Conservation (phyloP, 2,329 filamentous ascomycete species). For the Boeremia lycopersici region DNA sequence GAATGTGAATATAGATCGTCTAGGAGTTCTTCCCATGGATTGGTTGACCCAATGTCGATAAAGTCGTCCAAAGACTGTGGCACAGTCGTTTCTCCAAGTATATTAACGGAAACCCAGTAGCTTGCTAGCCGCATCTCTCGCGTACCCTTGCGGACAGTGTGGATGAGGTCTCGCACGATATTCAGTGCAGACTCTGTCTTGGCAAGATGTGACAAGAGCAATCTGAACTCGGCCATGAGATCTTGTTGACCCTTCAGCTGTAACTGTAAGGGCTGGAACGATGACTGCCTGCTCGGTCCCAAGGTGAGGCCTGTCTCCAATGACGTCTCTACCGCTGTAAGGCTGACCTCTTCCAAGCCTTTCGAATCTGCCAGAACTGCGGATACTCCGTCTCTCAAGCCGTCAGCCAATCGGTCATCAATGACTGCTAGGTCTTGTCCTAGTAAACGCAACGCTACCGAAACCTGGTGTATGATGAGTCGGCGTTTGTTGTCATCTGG, state of each 20-base stretch:
- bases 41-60: constrained; percentile 58
- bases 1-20: constrained; percentile 75
- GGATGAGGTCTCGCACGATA: constrained; percentile 70
- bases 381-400: constrained; percentile 75
- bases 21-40: constrained; percentile 43
- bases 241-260: constrained; percentile 68
- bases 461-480: constrained; percentile 75
- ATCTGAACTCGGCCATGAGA: constrained; percentile 66
- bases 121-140: constrained; percentile 69
- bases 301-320: constrained; percentile 26
- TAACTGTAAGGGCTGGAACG: constrained; percentile 65
- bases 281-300: constrained; percentile 25
- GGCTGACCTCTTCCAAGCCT: constrained; percentile 27
- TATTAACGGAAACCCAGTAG: constrained; percentile 80
- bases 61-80: constrained; percentile 68
- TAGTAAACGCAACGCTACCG: constrained; percentile 72
- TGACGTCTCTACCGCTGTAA: constrained; percentile 6
- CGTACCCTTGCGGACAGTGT: constrained; percentile 63
- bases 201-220: constrained; percentile 63
- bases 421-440: constrained; percentile 68
- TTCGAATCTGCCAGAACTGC: constrained; percentile 52
- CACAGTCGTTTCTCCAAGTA: constrained; percentile 65
- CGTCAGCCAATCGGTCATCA: constrained; percentile 68
- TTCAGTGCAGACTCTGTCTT: constrained; percentile 50
- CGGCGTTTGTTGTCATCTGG: constrained; percentile 81